Base-by-base conservation (phyloP, 495 filamentous ascomycete species). In the Schizothecium vesticola region DNA sequence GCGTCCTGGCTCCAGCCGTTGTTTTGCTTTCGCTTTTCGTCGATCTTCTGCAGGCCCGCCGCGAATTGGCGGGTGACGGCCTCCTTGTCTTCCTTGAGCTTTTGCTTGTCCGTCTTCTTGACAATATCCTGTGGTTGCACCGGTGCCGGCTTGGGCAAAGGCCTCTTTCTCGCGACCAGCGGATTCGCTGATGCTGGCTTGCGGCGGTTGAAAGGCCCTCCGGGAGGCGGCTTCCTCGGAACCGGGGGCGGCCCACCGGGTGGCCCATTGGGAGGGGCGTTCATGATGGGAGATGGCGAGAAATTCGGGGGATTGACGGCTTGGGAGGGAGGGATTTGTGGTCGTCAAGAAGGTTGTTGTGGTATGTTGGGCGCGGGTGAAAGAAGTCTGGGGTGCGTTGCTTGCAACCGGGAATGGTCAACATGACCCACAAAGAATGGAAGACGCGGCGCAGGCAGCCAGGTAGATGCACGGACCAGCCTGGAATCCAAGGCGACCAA, bases 91-190 rank as follows among this genome's bases (percentile, higher is more conserved):
- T 55, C 51, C 43, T 57, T 58, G 51, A 58, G 43, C 55, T 65
- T 56, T 24, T 43, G 56, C 21, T 57, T 57, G 22, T 28, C 51
- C 24, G 26, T 28, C 23, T 28, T 65, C 51, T 19, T 16, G 10
- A 13, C 56, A 3, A 23, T 10, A 33, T 55, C 65, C 19, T 62
- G 67, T 7, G 70, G 70, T 10, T 64, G 55, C 10, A 69, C 36
- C 4, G 71, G 55, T 0, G 36, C 28, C 3, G 74, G 71, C 25
- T 70, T 67, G 26, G 74, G 66, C 7, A 69, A 33, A 9, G 81
- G 77, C 68, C 83, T 87, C 74, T 91, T 91, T 25, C 87, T 85
- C 64, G 89, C 83, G 23, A 91, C 86, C 19, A 92, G 78, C 3
- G 91, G 91, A 72, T 95, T 86, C 56, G 62, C 65, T 61, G 33